Evolutionary conservation across 2,329 filamentous ascomycete genomes (phyloP).

Genomic region (Trichoderma sp.): DNA sequence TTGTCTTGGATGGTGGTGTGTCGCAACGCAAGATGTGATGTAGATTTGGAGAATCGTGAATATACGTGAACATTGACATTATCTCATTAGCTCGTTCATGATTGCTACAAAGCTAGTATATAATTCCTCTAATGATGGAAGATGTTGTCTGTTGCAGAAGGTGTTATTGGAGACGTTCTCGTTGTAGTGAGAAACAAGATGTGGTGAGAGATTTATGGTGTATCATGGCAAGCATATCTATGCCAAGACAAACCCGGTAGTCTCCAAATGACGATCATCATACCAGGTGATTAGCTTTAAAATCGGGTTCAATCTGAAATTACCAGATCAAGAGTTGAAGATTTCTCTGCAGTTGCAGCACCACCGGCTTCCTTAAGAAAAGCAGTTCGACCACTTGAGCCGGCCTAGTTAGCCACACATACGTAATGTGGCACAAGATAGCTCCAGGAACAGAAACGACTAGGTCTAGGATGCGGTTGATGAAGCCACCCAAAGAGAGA

Average conservation of each 20-base stretch:
- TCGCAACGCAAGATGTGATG: background rate
- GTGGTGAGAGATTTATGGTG: background rate
- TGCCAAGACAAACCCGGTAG: background rate
- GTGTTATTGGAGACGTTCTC: background rate
- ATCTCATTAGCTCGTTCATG: background rate
- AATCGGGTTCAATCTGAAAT: background rate
- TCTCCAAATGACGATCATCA: background rate
- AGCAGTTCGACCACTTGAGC: background rate
- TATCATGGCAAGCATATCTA: background rate
- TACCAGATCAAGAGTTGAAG: background rate
- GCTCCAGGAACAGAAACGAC: background rate
- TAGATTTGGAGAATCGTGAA: background rate
- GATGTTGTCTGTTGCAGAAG: background rate
- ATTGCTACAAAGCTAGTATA: background rate
- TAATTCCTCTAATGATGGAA: background rate
- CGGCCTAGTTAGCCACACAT: background rate
- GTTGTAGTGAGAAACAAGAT: background rate
- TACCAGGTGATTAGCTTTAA: background rate
- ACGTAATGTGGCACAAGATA: constrained; percentile 6
- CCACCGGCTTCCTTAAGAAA: background rate
- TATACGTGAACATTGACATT: background rate
- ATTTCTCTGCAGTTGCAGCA: background rate
- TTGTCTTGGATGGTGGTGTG: background rate
- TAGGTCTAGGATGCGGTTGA: background rate
- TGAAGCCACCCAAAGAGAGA: background rate